Base-by-base conservation (phyloP, 1,139 yeast genomes). In the Sugiyamaella paludigena region DNA sequence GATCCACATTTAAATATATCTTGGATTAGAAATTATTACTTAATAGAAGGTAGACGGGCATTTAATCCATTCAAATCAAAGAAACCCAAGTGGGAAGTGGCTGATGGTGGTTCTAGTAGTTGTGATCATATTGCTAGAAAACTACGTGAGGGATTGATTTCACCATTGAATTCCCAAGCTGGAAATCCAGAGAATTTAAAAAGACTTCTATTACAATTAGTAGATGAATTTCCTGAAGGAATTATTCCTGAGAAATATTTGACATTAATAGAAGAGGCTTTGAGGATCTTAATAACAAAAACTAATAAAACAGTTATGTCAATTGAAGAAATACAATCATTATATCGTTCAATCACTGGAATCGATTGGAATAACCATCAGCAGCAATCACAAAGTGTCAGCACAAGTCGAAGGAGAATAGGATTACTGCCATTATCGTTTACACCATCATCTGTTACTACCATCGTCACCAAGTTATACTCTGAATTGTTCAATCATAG, bases 381-480 rank as follows among this genome's bases (percentile, higher is more conserved):
- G 15, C 26, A 31, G 7, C 36, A 15, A 6, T 32, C 34, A 31
- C 4, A 31, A 12, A 5, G 5, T 13, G 34, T 31, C 12, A 31
- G 5, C 13, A 5, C 12, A 13, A 31, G 34, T 6, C 34, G 34
- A 12, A 5, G 13, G 6, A 5, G 15, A 13, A 31, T 12, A 12
- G 13, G 47, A 37, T 31, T 43, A 10, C 15, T 37, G 15, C 42
- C 24, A 16, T 38, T 38, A n/a, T n/a, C 38, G 9, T 33, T 26
- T 8, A 10, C 47, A 31, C 43, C 27, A 7, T 16, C 47, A 12
- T 34, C 47, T 15, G 10, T 33, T 8, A 24, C 24, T 19, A 29
- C 49, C 2, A 38, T 45, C 2, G 31, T 45, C 4, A 46, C 49
- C 6, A 37, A 38, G 15, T 35, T 46, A 19, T 46, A 46, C 36